Base-by-base conservation (phyloP, 2,329 filamentous ascomycete species). In the Hymenoscyphus repandus region DNA sequence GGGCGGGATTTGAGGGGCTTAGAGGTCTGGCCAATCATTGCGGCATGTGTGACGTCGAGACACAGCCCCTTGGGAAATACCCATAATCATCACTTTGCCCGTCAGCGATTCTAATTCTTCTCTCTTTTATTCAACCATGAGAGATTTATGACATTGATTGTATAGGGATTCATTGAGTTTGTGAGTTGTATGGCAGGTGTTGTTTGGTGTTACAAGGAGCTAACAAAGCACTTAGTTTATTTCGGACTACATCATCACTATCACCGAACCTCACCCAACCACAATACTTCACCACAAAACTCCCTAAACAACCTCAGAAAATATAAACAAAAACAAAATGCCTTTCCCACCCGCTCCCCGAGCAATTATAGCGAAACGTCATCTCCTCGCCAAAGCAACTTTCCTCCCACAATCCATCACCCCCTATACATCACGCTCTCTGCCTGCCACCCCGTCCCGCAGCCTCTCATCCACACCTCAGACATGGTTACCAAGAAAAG, bases 341-440 rank as follows among this genome's bases (percentile, higher is more conserved):
- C 45, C 45, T 5, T 47, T 47, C 45, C 45, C 45, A 40, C 45
- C 45, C 11, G 20, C 31, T n/a, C 45, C 20, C 2, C 36, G 36
- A 2, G 45, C 45, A 20, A 36, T 47, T 9, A 20, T 47, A 7
- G 45, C 45, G 33, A 47, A 47, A 41, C 34, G 45, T 13, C 37
- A 38, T 6, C 36, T 47, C 45, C 45, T 47, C 20, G 32, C 34
- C 31, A 30, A 30, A 34, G 37, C 27, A 10, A 13, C 36, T 9
- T 47, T 47, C 37, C 37, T 39, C 27, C 45, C 45, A 20, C 6
- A n/a, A 13, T 13, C 45, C 2, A 97, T 31, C 7, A n/a, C 43
- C 36, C 15, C 31, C 34, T 47, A 47, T 20, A 39, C 27, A 39
- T 3, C 37, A 6, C 30, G 20, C 34, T 15, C 46, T 18, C 6